Conservation (phyloP, 169 alveolate species). For the Plasmodium vinckei region DNA sequence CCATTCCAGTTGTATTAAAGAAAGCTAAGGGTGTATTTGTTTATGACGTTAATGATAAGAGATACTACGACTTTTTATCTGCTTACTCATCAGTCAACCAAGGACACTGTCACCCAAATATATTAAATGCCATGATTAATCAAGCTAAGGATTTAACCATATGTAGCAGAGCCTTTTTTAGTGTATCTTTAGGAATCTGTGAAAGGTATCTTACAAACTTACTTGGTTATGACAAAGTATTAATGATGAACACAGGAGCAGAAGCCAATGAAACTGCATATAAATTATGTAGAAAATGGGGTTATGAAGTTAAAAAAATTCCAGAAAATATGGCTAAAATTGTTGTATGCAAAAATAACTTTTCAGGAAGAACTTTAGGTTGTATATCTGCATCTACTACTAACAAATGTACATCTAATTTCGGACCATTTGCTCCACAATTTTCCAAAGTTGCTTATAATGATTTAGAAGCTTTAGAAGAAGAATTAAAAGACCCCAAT, state of each 20-base stretch:
- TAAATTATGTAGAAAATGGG: conserved; percentile 96
- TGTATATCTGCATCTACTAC: conserved; percentile 93
- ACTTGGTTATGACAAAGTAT: conserved; percentile 91
- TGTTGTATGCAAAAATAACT: conserved; percentile 87
- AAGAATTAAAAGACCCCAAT: conserved; percentile 83
- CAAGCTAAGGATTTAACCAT: conserved; percentile 90
- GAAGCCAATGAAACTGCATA: conserved; percentile 95
- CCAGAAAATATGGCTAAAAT: conserved; percentile 90
- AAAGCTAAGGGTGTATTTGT: conserved; percentile 86
- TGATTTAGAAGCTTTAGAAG: conserved; percentile 80
- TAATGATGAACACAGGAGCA: conserved; percentile 95
- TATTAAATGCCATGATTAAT: conserved; percentile 87
- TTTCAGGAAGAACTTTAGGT: conserved; percentile 94
- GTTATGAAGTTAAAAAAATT: conserved; percentile 91
- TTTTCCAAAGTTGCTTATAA: conserved; percentile 78
- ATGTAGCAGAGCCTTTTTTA: conserved; percentile 92
- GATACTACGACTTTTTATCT: conserved; percentile 92
- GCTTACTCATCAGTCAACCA: conserved; percentile 89
- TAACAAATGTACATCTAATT: conserved; percentile 88
- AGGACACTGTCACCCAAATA: conserved; percentile 96
- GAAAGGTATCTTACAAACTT: conserved; percentile 86
- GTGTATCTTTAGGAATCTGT: conserved; percentile 87
- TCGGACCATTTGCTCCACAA: conserved; percentile 89
- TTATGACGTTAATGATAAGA: conserved; percentile 87
- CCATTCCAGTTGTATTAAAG: conserved; percentile 92